Evolutionary conservation across 2,329 filamentous ascomycete genomes (phyloP).

Genomic region (Delphinella strobiligena): DNA sequence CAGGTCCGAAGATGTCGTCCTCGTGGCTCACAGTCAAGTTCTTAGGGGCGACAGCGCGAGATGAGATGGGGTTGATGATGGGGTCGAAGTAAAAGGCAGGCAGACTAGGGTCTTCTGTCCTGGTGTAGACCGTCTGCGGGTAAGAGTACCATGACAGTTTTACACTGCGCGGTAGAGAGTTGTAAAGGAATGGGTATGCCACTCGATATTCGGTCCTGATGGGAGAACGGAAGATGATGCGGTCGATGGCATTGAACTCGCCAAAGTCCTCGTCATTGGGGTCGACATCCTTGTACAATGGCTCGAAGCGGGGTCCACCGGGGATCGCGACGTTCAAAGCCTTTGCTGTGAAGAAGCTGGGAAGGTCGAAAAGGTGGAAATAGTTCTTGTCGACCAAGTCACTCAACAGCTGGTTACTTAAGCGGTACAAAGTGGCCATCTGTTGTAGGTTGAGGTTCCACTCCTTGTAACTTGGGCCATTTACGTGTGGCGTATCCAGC

Average conservation of each 20-base stretch:
- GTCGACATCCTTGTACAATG: conserved; percentile 95
- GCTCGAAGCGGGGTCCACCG: conserved; percentile 94
- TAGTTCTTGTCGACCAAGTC: conserved; percentile 95
- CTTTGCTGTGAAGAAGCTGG: conserved; percentile 92
- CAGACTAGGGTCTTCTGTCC: conserved; percentile 74
- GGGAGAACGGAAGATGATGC: conserved; percentile 93
- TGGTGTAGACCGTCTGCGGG: conserved; percentile 83
- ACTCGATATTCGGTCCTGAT: conserved; percentile 94
- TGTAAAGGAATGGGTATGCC: conserved; percentile 89
- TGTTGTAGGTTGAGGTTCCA: conserved; percentile 91
- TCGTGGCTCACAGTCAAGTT: conserved; percentile 88
- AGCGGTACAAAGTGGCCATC: conserved; percentile 88
- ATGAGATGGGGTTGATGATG: conserved; percentile 95
- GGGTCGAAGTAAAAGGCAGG: conserved; percentile 97
- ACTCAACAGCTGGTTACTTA: conserved; percentile 81
- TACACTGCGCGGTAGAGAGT: conserved; percentile 88
- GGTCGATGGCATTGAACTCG: conserved; percentile 98
- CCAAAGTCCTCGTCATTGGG: conserved; percentile 98
- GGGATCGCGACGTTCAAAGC: conserved; percentile 94
- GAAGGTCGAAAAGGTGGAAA: conserved; percentile 91
- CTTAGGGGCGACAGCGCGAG: conserved; percentile 82
- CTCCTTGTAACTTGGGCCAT: conserved; percentile 88
- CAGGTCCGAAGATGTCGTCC: conserved; percentile 79
- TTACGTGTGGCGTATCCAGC: conserved; percentile 83
- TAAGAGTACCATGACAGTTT: conserved; percentile 88